Evolutionary conservation across 495 filamentous ascomycete species (phyloP).

Genomic region (Aspergillus cristatus): DNA sequence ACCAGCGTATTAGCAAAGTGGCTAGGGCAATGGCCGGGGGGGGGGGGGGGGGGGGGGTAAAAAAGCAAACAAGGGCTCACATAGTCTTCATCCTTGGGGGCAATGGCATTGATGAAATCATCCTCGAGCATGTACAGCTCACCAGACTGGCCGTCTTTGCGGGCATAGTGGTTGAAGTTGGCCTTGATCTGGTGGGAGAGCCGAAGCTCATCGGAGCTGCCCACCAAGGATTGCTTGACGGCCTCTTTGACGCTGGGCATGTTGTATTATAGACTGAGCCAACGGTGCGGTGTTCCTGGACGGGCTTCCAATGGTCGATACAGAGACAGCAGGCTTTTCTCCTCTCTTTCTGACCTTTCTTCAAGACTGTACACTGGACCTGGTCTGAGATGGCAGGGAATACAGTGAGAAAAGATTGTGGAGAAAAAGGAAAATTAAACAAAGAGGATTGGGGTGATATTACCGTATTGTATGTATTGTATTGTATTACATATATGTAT

Average conservation of each 20-base stretch:
- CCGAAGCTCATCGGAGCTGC: constrained; percentile 50
- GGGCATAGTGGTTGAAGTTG: constrained; percentile 69
- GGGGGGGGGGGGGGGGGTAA: not conserved
- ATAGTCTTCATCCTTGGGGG: constrained; percentile 81
- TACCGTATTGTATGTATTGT: no score
- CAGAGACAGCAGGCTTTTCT: no score
- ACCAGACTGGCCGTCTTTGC: constrained; percentile 62
- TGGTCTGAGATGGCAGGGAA: constrained; percentile 2
- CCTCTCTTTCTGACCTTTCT: no score
- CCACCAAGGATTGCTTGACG: constrained; percentile 71
- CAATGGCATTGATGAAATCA: constrained; percentile 84
- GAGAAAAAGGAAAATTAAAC: constrained; percentile 1
- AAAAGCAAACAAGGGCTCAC: constrained; percentile 42
- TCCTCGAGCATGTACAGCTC: constrained; percentile 73
- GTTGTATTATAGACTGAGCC: constrained; percentile 11
- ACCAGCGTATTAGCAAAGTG: constrained; percentile 15
- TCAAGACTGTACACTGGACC: not conserved
- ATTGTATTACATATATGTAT: no score
- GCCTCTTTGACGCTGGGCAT: constrained; percentile 55
- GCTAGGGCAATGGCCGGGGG: no score
- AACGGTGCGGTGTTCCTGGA: no score
- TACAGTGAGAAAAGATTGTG: not conserved
- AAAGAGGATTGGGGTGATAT: not conserved
- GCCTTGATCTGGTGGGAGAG: constrained; percentile 60
- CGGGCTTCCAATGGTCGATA: no score